Evolutionary conservation across 1,284 basidiomycete species (phyloP).

Genomic region (Sporisorium scitamineum): DNA sequence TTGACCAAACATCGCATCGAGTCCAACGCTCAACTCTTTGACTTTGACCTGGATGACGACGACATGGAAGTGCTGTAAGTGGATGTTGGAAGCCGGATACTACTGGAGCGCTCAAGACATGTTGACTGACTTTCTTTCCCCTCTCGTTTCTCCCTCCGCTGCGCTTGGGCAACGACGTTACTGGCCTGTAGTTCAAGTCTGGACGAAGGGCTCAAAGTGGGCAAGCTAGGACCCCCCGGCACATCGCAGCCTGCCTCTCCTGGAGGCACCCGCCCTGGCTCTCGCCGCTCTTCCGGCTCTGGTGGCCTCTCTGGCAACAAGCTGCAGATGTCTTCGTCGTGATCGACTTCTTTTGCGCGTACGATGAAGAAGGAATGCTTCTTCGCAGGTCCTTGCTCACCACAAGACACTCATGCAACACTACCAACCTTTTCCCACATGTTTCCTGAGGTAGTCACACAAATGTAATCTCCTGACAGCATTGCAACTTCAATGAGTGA

Average conservation of each 20-base stretch:
- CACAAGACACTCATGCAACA: background rate
- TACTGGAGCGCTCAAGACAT: too few relatives aligned
- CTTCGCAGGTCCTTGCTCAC: background rate
- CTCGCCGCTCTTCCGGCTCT: conserved; percentile 60
- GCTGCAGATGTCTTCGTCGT: conserved; percentile 59
- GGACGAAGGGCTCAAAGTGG: conserved; percentile 59
- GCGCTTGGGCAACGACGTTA: background rate
- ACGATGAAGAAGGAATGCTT: background rate
- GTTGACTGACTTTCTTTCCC: background rate
- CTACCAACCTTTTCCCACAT: too few relatives aligned
- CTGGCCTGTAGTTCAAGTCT: background rate
- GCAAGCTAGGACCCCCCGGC: conserved; percentile 65
- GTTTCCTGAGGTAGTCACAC: background rate
- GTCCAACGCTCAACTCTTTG: conserved; percentile 64
- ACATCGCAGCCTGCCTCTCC: conserved; percentile 65
- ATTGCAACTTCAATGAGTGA: too few relatives aligned
- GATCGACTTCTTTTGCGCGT: background rate
- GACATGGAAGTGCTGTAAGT: conserved; percentile 61
- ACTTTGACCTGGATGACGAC: conserved; percentile 65
- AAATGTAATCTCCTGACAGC: background rate
- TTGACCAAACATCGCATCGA: conserved; percentile 67
- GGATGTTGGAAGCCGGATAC: too few relatives aligned
- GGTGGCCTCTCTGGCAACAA: conserved; percentile 63
- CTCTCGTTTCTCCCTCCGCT: background rate
- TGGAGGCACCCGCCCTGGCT: conserved; percentile 57